A percentile compares a stretch with the other conserved stretches of the same genome.
phyloP scores from a whole-genome alignment of 2,329 filamentous ascomycete genomes.

The Pseudocercospora fuligena region DNA sequence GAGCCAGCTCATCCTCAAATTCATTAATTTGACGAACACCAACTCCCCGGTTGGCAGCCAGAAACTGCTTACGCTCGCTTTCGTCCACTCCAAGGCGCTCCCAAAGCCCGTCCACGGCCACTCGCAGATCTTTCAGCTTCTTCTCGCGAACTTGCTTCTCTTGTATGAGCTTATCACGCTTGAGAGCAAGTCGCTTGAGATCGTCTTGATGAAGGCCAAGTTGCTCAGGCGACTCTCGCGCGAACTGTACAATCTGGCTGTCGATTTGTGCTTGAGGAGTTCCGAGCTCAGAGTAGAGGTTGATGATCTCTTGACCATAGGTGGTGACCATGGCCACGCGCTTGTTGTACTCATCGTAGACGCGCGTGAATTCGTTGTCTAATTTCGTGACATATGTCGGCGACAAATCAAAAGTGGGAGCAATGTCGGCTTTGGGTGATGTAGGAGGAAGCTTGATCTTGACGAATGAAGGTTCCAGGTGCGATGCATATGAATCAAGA shows the following conservation, averaged over 20 bases:
- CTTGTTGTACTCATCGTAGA: slow-evolving; percentile 94
- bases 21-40: slow-evolving; percentile 92
- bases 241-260: slow-evolving; percentile 81
- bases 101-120: slow-evolving; percentile 85
- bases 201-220: slow-evolving; percentile 91
- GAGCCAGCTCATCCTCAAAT: slow-evolving; percentile 85
- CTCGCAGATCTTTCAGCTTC: slow-evolving; percentile 74
- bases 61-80: slow-evolving; percentile 79
- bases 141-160: slow-evolving; percentile 88
- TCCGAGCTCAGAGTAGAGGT: slow-evolving; percentile 93
- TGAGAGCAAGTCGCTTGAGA: slow-evolving; percentile 70
- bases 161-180: slow-evolving; percentile 80
- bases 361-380: slow-evolving; percentile 87
- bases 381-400: slow-evolving; percentile 83
- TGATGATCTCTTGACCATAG: slow-evolving; percentile 82
- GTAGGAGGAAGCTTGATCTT: slow-evolving; percentile 84
- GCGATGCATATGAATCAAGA: slow-evolving; percentile 93
- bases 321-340: slow-evolving; percentile 77
- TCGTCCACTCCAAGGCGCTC: slow-evolving; percentile 84
- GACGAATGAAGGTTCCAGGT: slow-evolving; percentile 88
- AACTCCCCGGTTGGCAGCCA: slow-evolving; percentile 86
- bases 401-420: slow-evolving; percentile 90
- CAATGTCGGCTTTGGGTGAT: slow-evolving; percentile 73
- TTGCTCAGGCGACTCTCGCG: slow-evolving; percentile 89
- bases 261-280: slow-evolving; percentile 94